Evolutionary conservation across 345 rosid genomes (phyloP).

Genomic region (Hevea brasiliensis): DNA sequence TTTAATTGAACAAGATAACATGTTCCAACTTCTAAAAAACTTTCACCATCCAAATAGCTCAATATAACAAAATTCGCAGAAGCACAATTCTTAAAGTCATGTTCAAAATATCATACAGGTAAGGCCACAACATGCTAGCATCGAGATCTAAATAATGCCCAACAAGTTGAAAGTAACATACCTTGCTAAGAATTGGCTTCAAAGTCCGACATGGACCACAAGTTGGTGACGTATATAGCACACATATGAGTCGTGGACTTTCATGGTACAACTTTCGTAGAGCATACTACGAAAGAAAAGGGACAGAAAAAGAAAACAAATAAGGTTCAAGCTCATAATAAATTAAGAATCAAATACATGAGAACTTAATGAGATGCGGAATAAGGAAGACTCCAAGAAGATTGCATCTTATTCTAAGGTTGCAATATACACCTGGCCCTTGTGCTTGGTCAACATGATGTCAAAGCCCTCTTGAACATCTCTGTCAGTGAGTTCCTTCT

Average conservation of each 20-base stretch:
- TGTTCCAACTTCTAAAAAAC: background rate
- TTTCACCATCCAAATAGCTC: background rate
- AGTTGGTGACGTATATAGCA: constrained; percentile 83
- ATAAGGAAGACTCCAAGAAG: background rate
- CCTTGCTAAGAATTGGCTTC: constrained; percentile 97
- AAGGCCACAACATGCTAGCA: background rate
- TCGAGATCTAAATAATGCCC: background rate
- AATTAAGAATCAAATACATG: background rate
- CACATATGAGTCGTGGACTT: constrained; percentile 85
- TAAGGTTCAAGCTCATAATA: constrained; percentile 6
- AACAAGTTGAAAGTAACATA: constrained; percentile 17
- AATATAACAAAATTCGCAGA: background rate
- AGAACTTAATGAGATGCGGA: constrained; percentile 4
- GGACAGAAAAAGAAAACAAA: constrained; percentile 12
- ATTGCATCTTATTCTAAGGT: background rate
- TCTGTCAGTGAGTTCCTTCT: constrained; percentile 79
- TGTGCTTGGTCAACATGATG: constrained; percentile 70
- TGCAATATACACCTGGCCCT: constrained; percentile 71
- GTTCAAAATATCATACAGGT: background rate
- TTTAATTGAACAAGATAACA: background rate
- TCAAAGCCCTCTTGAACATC: constrained; percentile 89
- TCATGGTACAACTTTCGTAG: constrained; percentile 91
- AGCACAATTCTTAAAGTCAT: background rate
- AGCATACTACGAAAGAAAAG: constrained; percentile 61
- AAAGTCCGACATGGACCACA: constrained; percentile 98